A percentile compares a stretch with the other conserved stretches of the same genome.
Evolutionary conservation across 257 asterid genomes (phyloP).

Genomic region (Solanum pimpinellifolium): DNA sequence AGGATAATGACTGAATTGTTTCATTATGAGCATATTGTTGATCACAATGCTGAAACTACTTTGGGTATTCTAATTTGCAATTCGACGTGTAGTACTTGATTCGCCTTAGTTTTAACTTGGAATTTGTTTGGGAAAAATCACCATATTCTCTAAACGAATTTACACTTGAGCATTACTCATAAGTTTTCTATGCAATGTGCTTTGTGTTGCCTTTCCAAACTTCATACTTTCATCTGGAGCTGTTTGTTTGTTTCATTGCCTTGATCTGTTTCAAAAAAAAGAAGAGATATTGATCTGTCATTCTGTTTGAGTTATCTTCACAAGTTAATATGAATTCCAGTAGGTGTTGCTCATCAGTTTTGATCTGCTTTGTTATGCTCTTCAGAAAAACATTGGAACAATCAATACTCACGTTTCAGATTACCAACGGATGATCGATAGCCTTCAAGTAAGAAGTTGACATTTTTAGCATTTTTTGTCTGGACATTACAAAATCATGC

Average conservation of each 20-base stretch:
- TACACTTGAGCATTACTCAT: not conserved
- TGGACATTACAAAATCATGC: not conserved
- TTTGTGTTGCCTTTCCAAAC: not conserved
- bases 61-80: not conserved
- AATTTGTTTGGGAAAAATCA: not conserved
- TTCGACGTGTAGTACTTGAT: not conserved
- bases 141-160: not conserved
- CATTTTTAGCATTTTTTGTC: not conserved
- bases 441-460: conserved; percentile 38
- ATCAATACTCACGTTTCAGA: conserved; percentile 74
- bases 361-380: conserved; percentile 14
- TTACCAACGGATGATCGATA: conserved; percentile 89
- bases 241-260: not conserved
- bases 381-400: conserved; percentile 85
- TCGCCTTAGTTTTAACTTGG: not conserved
- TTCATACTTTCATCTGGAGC: not conserved
- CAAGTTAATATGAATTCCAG: not conserved
- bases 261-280: not conserved
- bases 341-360: not conserved
- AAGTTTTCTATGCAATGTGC: not conserved
- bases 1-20: not conserved
- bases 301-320: not conserved
- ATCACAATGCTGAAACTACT: not conserved
- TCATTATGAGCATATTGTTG: not conserved
- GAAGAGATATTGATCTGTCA: not conserved